Conservation (phyloP, 768 basidiomycete species). For the Russula sp. region DNA sequence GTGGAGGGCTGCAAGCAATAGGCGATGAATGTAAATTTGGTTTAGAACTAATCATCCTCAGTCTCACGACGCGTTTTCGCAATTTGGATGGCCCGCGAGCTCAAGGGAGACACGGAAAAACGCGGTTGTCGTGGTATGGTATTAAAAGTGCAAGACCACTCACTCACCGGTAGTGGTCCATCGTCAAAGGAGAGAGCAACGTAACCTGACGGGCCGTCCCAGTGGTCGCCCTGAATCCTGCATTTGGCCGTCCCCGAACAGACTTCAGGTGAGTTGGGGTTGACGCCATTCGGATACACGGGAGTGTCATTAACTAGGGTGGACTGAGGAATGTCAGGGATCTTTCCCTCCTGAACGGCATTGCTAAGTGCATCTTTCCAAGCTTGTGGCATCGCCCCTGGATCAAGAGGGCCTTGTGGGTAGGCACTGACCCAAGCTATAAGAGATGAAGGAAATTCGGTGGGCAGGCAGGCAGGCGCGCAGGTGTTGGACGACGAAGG, state of each 20-base stretch:
- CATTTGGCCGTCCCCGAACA: conserved; percentile 70
- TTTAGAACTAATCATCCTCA: neutral
- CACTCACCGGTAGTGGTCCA: conserved; percentile 52
- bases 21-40: neutral
- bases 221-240: conserved; percentile 49
- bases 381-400: conserved; percentile 44
- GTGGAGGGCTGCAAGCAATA: conserved; percentile 26
- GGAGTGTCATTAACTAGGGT: conserved; percentile 27
- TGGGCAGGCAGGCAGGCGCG: neutral
- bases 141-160: neutral
- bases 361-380: conserved; percentile 69
- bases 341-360: conserved; percentile 51
- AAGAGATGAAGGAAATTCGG: neutral
- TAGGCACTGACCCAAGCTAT: conserved; percentile 59
- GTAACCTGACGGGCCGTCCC: conserved; percentile 67
- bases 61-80: neutral
- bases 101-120: neutral
- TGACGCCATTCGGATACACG: conserved; percentile 32
- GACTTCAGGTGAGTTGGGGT: conserved; percentile 43
- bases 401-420: conserved; percentile 46
- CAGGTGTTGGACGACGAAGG: neutral
- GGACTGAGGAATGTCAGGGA: conserved; percentile 57
- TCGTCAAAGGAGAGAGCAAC: conserved; percentile 73
- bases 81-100: neutral
- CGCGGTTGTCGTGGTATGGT: neutral